Conservation (phyloP, 2,329 filamentous ascomycete species). For the Pseudogymnoascus destructans region DNA sequence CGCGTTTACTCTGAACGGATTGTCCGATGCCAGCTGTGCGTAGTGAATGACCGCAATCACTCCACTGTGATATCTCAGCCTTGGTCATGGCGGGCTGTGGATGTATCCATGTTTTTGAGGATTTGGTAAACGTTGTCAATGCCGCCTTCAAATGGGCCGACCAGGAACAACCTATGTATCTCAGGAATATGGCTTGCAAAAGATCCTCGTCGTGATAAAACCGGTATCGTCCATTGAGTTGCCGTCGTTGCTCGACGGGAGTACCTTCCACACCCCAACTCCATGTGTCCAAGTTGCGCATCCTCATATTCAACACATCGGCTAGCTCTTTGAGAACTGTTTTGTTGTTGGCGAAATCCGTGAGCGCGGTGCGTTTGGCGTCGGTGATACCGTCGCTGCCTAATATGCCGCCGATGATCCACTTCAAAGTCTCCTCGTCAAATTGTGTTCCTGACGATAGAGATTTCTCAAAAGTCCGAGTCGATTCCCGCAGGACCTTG, state of each 20-base stretch:
- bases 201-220: constrained; percentile 47
- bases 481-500: constrained; percentile 28
- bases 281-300: constrained; percentile 38
- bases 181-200: constrained; percentile 39
- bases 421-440: constrained; percentile 29
- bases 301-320: constrained; percentile 44
- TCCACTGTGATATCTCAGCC: constrained; percentile 12
- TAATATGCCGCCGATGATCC: constrained; percentile 35
- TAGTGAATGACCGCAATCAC: not conserved
- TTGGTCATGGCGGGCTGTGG: constrained; percentile 24
- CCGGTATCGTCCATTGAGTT: constrained; percentile 44
- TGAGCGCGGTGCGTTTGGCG: constrained; percentile 35
- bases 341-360: constrained; percentile 36
- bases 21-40: not conserved
- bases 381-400: constrained; percentile 37
- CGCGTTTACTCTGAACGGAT: constrained; percentile 26
- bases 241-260: constrained; percentile 36
- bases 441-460: constrained; percentile 26
- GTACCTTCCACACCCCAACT: constrained; percentile 34
- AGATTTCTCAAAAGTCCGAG: constrained; percentile 27
- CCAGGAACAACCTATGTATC: constrained; percentile 40
- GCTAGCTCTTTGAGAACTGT: constrained; percentile 39
- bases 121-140: constrained; percentile 21
- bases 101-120: constrained; percentile 14
- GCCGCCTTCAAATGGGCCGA: constrained; percentile 31